Percentiles rank a stretch among this genome's conserved stretches.
phyloP scores from a whole-genome alignment of 116 monocot species.

The Cymodocea nodosa region DNA sequence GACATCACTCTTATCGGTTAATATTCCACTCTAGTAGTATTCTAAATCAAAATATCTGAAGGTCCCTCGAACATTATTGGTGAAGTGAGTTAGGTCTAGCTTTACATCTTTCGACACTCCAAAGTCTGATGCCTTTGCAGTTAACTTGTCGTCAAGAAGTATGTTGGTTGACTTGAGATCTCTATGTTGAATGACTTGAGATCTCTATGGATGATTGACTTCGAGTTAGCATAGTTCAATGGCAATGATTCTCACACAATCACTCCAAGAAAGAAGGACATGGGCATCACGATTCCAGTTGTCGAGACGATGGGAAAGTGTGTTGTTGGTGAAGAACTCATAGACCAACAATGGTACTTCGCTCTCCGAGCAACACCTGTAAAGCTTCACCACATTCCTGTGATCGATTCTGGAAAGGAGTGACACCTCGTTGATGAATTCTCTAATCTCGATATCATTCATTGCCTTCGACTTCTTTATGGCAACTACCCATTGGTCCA shows the following conservation, averaged over 20 bases:
- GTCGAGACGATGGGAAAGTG: conserved; percentile 11
- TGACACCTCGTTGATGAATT: too few relatives aligned
- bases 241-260: too few relatives aligned
- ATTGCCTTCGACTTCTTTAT: too few relatives aligned
- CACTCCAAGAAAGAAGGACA: conserved; percentile 6
- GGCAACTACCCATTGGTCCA: too few relatives aligned
- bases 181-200: too few relatives aligned
- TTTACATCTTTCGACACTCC: conserved; percentile 7
- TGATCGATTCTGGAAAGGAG: too few relatives aligned
- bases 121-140: conserved; percentile 16
- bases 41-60: conserved; percentile 9
- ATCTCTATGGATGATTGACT: conserved; percentile 10
- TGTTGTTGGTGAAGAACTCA: conserved; percentile 9
- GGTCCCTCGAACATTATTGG: conserved; percentile 1
- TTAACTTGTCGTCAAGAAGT: conserved; percentile 6
- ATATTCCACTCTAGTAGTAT: conserved; percentile 1
- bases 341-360: conserved; percentile 13
- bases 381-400: too few relatives aligned
- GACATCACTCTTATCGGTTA: conserved; percentile 19
- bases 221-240: neutral
- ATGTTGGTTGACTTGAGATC: conserved; percentile 14
- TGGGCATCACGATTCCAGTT: neutral
- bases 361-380: conserved; percentile 12
- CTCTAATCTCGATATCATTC: too few relatives aligned
- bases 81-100: too few relatives aligned